Conservation (phyloP, 495 filamentous ascomycete genomes). For the Aspergillus biplanus region DNA sequence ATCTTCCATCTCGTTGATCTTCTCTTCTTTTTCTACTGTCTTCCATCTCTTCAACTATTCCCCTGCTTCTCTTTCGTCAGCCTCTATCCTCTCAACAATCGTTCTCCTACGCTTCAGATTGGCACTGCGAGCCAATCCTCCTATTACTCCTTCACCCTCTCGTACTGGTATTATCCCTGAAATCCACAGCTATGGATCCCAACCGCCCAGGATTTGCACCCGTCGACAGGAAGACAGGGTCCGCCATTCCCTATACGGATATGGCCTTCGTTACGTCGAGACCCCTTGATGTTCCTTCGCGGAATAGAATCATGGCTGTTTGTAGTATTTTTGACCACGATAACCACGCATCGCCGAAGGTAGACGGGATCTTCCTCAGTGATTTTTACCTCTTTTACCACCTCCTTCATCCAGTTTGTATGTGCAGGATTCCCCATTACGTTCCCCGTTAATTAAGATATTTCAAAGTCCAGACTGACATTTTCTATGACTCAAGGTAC, state of each 20-base stretch:
- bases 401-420: constrained; percentile 19
- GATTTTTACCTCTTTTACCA: constrained; percentile 31
- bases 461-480: not conserved
- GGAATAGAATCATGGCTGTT: constrained; percentile 23
- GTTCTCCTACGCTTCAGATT: not conserved
- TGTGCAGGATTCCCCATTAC: not conserved
- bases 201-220: not conserved
- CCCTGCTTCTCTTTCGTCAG: not conserved
- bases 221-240: not conserved
- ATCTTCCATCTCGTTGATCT: not conserved
- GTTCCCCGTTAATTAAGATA: not conserved
- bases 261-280: constrained; percentile 16
- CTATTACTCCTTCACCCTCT: not conserved
- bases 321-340: constrained; percentile 22
- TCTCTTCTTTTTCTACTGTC: not conserved
- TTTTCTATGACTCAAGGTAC: not conserved
- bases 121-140: too few species aligned
- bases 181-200: not conserved
- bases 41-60: not conserved
- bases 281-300: constrained; percentile 22
- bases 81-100: not conserved
- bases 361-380: constrained; percentile 28
- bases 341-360: constrained; percentile 4
- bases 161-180: not conserved
- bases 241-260: not conserved